Evolutionary conservation across 192 early-diverging fungal genomes (phyloP).

Genomic region (Chytriomyces hyalinus): DNA sequence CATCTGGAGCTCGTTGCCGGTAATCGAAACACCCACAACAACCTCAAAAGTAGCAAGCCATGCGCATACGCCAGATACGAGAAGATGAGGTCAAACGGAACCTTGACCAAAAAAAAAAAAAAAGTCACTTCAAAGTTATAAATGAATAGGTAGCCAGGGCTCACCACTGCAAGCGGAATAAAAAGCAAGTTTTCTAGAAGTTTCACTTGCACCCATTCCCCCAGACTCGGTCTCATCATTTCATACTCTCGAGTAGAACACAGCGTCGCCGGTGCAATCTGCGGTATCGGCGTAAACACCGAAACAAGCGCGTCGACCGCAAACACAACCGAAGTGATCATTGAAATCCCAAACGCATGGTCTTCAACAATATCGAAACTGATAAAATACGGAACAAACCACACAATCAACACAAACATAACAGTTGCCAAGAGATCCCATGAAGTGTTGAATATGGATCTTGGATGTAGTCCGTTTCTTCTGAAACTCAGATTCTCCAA

Average conservation of each 20-base stretch:
- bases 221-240: not conserved
- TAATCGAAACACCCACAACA: not conserved
- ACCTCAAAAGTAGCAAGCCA: not conserved
- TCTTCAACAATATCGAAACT: not conserved
- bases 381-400: not conserved
- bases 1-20: not conserved
- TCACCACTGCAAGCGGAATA: constrained; percentile 3
- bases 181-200: not conserved
- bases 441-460: not conserved
- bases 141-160: too few relatives aligned
- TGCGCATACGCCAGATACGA: not conserved
- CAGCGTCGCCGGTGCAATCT: not conserved
- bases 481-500: not conserved
- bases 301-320: not conserved
- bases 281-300: constrained; percentile 2
- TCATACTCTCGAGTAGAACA: constrained; percentile 14
- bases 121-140: too few relatives aligned
- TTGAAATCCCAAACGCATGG: not conserved
- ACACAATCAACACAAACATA: too few relatives aligned
- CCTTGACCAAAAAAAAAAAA: not conserved
- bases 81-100: constrained; percentile 23
- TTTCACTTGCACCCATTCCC: constrained; percentile 5
- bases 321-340: constrained; percentile 1
- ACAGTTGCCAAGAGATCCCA: not conserved
- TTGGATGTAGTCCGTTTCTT: not conserved